Evolutionary conservation across 2,329 filamentous ascomycete genomes (phyloP).

Genomic region (Zymoseptoria crescenta): DNA sequence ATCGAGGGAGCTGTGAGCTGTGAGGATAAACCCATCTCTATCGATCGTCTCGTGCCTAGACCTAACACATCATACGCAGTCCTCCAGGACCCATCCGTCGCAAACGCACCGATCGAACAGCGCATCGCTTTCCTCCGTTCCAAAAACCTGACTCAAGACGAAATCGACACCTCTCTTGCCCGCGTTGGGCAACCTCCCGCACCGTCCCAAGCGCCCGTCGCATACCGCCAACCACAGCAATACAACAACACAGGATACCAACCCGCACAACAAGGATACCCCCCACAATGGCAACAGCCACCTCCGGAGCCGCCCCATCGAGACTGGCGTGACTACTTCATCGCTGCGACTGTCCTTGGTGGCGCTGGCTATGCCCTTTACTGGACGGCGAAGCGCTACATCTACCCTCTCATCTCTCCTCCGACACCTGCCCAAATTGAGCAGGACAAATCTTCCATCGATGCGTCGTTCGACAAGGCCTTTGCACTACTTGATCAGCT

Average conservation of each 20-base stretch:
- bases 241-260: conserved; percentile 32
- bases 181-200: conserved; percentile 56
- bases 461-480: conserved; percentile 86
- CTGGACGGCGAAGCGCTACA: conserved; percentile 83
- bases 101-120: conserved; percentile 83
- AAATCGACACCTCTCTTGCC: conserved; percentile 76
- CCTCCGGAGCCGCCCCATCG: conserved; percentile 60
- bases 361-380: conserved; percentile 86
- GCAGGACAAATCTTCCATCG: conserved; percentile 85
- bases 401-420: conserved; percentile 82
- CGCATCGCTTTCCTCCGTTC: conserved; percentile 87
- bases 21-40: too few relatives aligned
- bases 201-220: conserved; percentile 38
- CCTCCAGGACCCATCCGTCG: conserved; percentile 87
- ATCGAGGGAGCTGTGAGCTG: conserved; percentile 61
- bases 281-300: conserved; percentile 47
- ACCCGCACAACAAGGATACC: conserved; percentile 26
- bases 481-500: conserved; percentile 90
- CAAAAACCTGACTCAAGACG: conserved; percentile 94
- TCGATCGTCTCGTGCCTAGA: too few relatives aligned
- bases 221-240: conserved; percentile 20
- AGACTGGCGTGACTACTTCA: conserved; percentile 99
- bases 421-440: conserved; percentile 90
- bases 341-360: conserved; percentile 93
- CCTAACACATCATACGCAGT: conserved; percentile 46